Base-by-base conservation (phyloP, 352 stramenopile species). In the Blastocystis sp. region DNA sequence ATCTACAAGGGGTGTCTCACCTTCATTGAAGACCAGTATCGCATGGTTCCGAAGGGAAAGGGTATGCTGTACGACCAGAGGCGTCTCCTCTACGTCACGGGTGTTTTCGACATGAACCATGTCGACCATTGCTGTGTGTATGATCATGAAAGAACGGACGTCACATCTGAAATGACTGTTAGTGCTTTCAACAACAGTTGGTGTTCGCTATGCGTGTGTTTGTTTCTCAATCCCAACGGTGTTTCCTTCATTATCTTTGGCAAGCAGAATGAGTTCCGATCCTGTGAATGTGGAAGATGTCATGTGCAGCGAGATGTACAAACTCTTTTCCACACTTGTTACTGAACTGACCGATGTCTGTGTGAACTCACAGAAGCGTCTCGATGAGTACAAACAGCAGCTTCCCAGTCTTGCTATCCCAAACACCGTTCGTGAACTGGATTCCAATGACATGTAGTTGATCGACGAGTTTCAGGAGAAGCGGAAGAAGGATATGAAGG, bases 381-480 rank as follows among this genome's bases (percentile, higher is more conserved):
- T 81, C 9, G 69, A 64, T 48, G 51, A 64, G 36, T 81, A 81
- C 63, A 81, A 65, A 64, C 38, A 29, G 24, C 48, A 61, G 21
- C 34, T 81, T 14, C 16, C 54, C 6, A 32, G 34, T 16, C 48
- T 29, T 16, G 34, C 48, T 24, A 81, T 81, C 63, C 69, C 69
- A 44, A 34, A 81, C 8, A 49, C 49, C n/a, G 69, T 81, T n/a
- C 4, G 34, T 46, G 38, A 3, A 32, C 8, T 21, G 11, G 21
- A 4, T 24, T 1, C 6, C 2, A 21, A 4, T 65, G 8, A 42
- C 6, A 0, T 36, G 6, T 81, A 81, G 69, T 48, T 81, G 48
- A 64, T 81, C 24, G 46, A 81, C 16, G 69, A 81, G 27, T 81
- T 81, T 64, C 6, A 63, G 11, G 69, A 64, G n/a, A 54, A 81